phyloP scores from a whole-genome alignment of 768 basidiomycete species.

The Mycena chlorophos region DNA sequence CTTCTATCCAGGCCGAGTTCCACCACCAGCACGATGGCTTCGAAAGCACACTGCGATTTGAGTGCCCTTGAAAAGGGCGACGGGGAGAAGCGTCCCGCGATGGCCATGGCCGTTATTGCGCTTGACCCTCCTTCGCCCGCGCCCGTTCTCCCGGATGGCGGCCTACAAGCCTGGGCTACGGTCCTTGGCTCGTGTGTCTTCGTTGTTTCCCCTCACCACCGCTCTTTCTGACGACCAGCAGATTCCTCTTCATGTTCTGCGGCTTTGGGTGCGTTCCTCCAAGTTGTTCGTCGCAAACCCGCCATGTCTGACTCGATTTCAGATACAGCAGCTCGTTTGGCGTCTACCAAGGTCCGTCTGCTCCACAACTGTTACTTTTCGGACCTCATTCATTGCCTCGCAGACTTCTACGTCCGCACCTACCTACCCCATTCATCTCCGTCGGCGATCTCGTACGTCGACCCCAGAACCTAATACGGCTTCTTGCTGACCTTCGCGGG shows the following conservation, averaged over 20 bases:
- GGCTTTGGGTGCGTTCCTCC: conserved; percentile 40
- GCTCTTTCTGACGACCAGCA: conserved; percentile 4
- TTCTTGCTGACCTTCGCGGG: neutral
- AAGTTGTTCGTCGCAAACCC: neutral
- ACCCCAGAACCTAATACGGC: neutral
- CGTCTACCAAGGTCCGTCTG: conserved; percentile 34
- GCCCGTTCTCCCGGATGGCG: conserved; percentile 17
- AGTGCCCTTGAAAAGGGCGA: neutral
- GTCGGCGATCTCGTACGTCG: conserved; percentile 37
- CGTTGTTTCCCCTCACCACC: neutral
- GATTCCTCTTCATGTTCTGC: conserved; percentile 43
- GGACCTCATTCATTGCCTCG: conserved; percentile 26
- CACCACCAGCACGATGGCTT: neutral
- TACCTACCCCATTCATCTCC: conserved; percentile 37
- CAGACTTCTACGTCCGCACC: conserved; percentile 43
- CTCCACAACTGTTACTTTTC: conserved; percentile 9
- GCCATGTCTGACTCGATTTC: neutral
- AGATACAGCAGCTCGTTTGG: conserved; percentile 41
- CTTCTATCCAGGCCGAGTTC: neutral
- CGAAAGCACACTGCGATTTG: neutral
- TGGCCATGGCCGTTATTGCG: neutral
- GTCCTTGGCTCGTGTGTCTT: conserved; percentile 22
- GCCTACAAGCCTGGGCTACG: conserved; percentile 23
- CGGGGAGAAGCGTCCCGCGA: neutral
- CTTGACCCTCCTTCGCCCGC: neutral